A percentile compares a stretch with the other conserved stretches of the same genome.
Evolutionary conservation across 2,329 filamentous ascomycete species (phyloP).

Genomic region (Diaporthe vexans): DNA sequence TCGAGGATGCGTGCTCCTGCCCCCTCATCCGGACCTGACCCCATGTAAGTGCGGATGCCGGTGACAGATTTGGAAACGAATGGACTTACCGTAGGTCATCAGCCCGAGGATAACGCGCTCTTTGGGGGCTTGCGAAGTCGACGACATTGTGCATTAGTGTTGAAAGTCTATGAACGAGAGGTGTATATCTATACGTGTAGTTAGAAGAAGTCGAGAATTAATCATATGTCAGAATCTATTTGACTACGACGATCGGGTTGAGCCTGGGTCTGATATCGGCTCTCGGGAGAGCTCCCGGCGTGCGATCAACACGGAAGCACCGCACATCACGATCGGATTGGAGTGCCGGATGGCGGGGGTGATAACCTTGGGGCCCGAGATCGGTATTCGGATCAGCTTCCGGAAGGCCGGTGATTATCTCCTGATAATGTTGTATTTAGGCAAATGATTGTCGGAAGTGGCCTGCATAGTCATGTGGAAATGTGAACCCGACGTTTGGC

Average conservation of each 20-base stretch:
- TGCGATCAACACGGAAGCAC: neutral
- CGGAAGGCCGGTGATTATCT: neutral
- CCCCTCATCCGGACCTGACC: slow-evolving; percentile 69
- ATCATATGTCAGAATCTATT: neutral
- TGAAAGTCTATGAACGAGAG: too few species aligned
- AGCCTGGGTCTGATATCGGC: neutral
- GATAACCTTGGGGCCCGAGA: neutral
- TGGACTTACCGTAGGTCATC: slow-evolving; percentile 10
- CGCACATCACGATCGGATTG: neutral
- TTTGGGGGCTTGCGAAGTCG: neutral
- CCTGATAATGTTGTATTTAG: neutral
- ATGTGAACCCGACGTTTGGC: too few species aligned
- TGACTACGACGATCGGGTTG: neutral
- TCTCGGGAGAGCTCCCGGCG: neutral
- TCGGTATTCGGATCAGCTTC: neutral
- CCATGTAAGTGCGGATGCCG: neutral
- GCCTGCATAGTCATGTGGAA: neutral
- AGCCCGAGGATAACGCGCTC: slow-evolving; percentile 12
- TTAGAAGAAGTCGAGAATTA: neutral
- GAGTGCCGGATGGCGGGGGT: neutral
- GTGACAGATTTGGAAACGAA: too few species aligned
- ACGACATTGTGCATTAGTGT: neutral
- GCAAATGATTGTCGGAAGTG: neutral
- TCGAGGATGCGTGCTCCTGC: slow-evolving; percentile 80
- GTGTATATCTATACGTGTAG: too few species aligned